These are phyloP conservation scores for Apiotrichum montevideense DNA, from an alignment of 1,284 basidiomycete genomes.

Conservation along the genomic window DNA sequence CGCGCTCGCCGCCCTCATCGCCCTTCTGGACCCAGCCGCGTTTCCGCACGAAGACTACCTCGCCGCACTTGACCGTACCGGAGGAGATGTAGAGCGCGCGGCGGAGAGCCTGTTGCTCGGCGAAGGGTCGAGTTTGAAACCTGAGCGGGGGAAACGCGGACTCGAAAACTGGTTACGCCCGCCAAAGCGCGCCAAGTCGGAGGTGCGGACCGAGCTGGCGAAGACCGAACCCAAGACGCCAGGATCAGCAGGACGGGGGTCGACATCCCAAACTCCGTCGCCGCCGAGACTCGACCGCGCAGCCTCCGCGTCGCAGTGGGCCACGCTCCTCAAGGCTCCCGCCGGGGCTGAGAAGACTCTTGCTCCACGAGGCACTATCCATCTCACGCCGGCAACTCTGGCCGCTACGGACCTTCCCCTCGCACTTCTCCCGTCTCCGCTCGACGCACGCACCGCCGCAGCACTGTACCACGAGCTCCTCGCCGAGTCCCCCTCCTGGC, in stretches of 20 bases:
- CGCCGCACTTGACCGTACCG: conserved; percentile 56
- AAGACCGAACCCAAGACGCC: too few relatives aligned
- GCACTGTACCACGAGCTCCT: conserved; percentile 55
- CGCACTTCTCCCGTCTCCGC: conserved; percentile 54
- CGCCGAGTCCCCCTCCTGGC: conserved; percentile 39
- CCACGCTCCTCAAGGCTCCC: conserved; percentile 5
- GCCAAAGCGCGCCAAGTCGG: neutral
- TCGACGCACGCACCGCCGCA: conserved; percentile 54
- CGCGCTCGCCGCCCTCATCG: conserved; percentile 34
- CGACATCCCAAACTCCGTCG: too few relatives aligned
- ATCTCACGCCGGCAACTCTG: conserved; percentile 52
- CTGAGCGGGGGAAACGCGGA: neutral
- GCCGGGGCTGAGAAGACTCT: conserved; percentile 5
- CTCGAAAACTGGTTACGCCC: conserved; percentile 5
- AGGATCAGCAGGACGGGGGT: too few relatives aligned
- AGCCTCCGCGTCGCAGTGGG: conserved; percentile 15
- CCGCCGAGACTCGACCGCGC: neutral
- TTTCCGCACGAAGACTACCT: conserved; percentile 44
- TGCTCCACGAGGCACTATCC: conserved; percentile 20
- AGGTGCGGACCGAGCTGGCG: neutral
- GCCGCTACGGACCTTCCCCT: conserved; percentile 46
- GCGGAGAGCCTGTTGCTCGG: conserved; percentile 49
- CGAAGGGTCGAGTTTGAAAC: neutral
- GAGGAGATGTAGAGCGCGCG: conserved; percentile 60
- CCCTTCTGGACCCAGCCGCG: conserved; percentile 37